These are phyloP conservation scores for Daldinia loculata DNA, from an alignment of 495 filamentous ascomycete species.

Conservation along the genomic window DNA sequence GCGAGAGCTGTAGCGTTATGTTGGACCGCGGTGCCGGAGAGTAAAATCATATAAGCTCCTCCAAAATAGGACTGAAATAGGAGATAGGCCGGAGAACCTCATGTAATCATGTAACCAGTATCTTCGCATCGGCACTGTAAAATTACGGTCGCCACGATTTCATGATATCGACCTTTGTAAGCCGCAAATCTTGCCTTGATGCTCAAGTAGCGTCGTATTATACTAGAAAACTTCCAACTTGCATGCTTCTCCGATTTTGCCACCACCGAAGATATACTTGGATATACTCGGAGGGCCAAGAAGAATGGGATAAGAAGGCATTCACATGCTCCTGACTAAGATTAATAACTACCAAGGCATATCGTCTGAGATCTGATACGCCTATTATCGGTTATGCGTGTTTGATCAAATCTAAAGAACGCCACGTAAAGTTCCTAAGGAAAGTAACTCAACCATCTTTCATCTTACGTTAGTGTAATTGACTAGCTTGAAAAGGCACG, in stretches of 20 bases:
- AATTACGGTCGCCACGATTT: neutral
- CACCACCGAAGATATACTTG: neutral
- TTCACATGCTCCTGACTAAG: neutral
- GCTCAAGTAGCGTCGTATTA: conserved; percentile 24
- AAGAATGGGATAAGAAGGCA: neutral
- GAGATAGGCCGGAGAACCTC: neutral
- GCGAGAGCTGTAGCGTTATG: conserved; percentile 4
- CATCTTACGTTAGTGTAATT: neutral
- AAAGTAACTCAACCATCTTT: neutral
- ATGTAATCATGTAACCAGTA: neutral
- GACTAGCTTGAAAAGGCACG: neutral
- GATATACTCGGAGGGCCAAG: neutral
- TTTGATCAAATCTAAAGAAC: neutral
- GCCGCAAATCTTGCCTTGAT: conserved; percentile 21
- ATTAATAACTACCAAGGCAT: neutral
- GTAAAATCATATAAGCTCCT: conserved; percentile 1
- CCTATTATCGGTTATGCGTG: neutral
- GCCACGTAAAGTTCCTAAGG: neutral
- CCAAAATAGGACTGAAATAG: neutral
- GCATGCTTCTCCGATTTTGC: neutral
- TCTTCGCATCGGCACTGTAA: conserved; percentile 11
- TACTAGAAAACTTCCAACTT: neutral
- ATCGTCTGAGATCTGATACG: neutral
- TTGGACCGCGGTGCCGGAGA: neutral
- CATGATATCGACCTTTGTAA: neutral